Evolutionary conservation across 108 stramenopile species (phyloP).

Genomic region (Pseudonitzschia multistriata): DNA sequence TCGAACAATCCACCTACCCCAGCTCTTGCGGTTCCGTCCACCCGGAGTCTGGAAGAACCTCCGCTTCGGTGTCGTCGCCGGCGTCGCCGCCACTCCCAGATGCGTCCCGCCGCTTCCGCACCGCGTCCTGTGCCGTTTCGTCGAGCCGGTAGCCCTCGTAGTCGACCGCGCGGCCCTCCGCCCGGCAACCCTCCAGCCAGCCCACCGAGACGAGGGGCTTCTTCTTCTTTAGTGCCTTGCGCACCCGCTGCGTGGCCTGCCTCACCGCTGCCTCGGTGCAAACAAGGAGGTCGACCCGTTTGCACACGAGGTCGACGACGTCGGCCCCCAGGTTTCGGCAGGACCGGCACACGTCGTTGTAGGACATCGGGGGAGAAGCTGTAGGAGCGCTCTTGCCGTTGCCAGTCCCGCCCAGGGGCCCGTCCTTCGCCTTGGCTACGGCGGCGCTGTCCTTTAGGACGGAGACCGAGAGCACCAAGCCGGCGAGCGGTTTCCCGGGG

Average conservation of each 20-base stretch:
- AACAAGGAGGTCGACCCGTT: conserved; percentile 52
- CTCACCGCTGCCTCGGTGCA: conserved; percentile 49
- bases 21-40: conserved; percentile 34
- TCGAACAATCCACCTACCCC: conserved; percentile 1
- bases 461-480: conserved; percentile 54
- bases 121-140: conserved; percentile 18
- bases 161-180: neutral
- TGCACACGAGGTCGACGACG: conserved; percentile 65
- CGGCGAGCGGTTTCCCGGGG: conserved; percentile 33
- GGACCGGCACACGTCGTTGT: conserved; percentile 34
- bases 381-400: neutral
- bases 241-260: conserved; percentile 67
- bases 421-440: neutral
- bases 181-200: conserved; percentile 52
- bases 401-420: neutral
- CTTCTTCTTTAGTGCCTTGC: conserved; percentile 66
- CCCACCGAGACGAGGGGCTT: conserved; percentile 58
- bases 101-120: conserved; percentile 4
- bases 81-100: neutral
- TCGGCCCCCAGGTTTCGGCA: conserved; percentile 49
- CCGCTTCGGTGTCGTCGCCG: neutral
- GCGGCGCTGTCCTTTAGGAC: conserved; percentile 35
- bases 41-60: conserved; percentile 15
- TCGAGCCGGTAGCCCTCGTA: conserved; percentile 21
- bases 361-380: neutral